Conservation (phyloP, 495 filamentous ascomycete genomes). For the Aspergillus nidulans region DNA sequence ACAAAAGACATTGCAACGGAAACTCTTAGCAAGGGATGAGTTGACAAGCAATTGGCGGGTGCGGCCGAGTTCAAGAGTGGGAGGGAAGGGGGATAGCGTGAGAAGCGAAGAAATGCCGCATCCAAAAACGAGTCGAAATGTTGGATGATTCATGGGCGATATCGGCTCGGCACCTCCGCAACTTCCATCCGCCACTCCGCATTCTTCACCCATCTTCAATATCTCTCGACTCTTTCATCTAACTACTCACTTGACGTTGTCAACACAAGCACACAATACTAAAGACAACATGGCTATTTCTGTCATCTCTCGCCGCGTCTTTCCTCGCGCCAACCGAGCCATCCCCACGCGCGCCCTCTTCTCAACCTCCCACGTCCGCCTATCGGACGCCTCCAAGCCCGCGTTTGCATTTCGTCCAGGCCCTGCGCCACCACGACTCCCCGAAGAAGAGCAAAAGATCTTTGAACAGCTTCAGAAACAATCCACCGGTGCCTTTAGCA, state of each 20-base stretch:
- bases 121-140: neutral
- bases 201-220: neutral
- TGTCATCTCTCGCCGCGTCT: slow-evolving; percentile 14
- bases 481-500: slow-evolving; percentile 72
- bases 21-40: slow-evolving; percentile 4
- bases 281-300: slow-evolving; percentile 9
- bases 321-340: slow-evolving; percentile 20
- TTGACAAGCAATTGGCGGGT: slow-evolving; percentile 6
- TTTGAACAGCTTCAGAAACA: slow-evolving; percentile 79
- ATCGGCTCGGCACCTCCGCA: slow-evolving; percentile 24
- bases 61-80: neutral
- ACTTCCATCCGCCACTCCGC: slow-evolving; percentile 9
- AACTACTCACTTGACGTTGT: neutral
- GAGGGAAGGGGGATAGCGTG: slow-evolving; percentile 5
- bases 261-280: neutral
- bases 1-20: slow-evolving; percentile 22
- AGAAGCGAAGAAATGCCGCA: slow-evolving; percentile 7
- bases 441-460: slow-evolving; percentile 84
- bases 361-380: slow-evolving; percentile 30
- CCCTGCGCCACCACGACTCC: slow-evolving; percentile 78
- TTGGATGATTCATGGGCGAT: slow-evolving; percentile 17
- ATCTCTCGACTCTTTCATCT: neutral
- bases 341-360: slow-evolving; percentile 25
- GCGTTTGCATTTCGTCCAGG: slow-evolving; percentile 39
- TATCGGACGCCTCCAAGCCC: slow-evolving; percentile 25